A percentile compares a stretch with the other conserved stretches of the same genome.
These are phyloP conservation scores for Isabelozyma heimii DNA, from an alignment of 805 yeast species.

Conservation along the genomic window DNA sequence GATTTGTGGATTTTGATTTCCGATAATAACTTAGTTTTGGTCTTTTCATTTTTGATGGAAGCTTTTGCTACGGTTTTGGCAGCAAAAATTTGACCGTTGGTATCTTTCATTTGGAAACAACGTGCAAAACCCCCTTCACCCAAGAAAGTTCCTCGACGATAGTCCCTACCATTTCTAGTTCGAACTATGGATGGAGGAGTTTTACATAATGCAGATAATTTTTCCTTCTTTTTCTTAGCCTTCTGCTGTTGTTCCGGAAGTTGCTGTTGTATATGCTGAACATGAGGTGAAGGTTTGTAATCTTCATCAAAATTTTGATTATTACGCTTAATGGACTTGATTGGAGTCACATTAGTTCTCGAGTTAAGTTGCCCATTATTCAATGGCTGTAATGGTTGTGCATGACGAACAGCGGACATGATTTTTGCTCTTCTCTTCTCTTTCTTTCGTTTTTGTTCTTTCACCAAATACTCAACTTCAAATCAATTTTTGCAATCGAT, in stretches of 20 bases:
- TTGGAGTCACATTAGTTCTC: constrained; percentile 35
- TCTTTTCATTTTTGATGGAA: constrained; percentile 86
- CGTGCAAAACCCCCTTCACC: constrained; percentile 99
- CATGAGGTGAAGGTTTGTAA: constrained; percentile 11
- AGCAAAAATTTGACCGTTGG: constrained; percentile 82
- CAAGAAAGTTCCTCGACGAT: constrained; percentile 82
- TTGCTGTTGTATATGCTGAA: constrained; percentile 14
- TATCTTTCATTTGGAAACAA: constrained; percentile 94
- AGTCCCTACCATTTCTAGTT: constrained; percentile 83
- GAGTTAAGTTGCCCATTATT: constrained; percentile 51
- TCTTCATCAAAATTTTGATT: constrained; percentile 19
- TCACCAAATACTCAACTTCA: neutral
- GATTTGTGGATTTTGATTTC: constrained; percentile 95
- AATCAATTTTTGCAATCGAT: neutral
- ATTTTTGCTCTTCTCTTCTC: neutral
- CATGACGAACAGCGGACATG: constrained; percentile 17
- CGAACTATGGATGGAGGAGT: constrained; percentile 95
- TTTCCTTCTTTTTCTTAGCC: constrained; percentile 76
- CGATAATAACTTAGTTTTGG: constrained; percentile 78
- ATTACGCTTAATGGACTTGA: constrained; percentile 19
- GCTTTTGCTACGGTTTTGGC: constrained; percentile 98
- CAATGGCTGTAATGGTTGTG: constrained; percentile 53
- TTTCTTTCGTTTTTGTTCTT: neutral
- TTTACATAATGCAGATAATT: constrained; percentile 84
- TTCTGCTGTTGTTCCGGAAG: constrained; percentile 14